These are phyloP conservation scores for Boeremia lycopersici DNA, from an alignment of 2,329 filamentous ascomycete genomes.

Conservation along the genomic window DNA sequence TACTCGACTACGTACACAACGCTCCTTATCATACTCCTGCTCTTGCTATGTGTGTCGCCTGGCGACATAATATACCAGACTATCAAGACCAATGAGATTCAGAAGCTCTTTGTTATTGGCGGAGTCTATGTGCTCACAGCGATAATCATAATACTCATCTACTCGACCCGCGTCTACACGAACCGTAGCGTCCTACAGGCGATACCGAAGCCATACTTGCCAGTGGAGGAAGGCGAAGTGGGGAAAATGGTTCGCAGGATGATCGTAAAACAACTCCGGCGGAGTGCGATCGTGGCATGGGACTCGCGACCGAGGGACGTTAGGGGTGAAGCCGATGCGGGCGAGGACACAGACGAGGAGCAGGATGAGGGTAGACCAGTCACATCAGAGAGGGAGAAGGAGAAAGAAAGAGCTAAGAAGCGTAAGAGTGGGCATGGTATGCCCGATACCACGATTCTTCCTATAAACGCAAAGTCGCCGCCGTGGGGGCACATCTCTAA, in stretches of 20 bases:
- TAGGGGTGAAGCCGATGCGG: constrained; percentile 47
- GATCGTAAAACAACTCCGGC: constrained; percentile 72
- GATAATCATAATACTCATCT: constrained; percentile 74
- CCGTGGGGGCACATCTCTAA: constrained; percentile 87
- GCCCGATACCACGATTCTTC: constrained; percentile 42
- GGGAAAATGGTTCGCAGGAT: constrained; percentile 74
- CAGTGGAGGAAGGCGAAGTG: constrained; percentile 84
- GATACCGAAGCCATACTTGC: constrained; percentile 87
- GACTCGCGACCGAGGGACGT: constrained; percentile 72
- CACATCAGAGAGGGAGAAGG: constrained; percentile 39
- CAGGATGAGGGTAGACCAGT: constrained; percentile 22
- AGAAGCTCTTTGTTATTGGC: constrained; percentile 83
- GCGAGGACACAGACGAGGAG: constrained; percentile 22
- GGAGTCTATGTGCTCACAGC: constrained; percentile 77
- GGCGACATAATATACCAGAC: constrained; percentile 80
- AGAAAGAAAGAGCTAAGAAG: constrained; percentile 33
- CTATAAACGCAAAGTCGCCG: constrained; percentile 54
- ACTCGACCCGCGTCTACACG: constrained; percentile 83
- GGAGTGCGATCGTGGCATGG: constrained; percentile 82
- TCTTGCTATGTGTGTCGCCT: constrained; percentile 79
- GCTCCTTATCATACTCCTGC: constrained; percentile 73
- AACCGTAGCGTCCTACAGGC: constrained; percentile 77
- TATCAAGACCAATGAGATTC: constrained; percentile 66
- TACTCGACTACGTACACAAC: constrained; percentile 80
- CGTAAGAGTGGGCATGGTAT: constrained; percentile 33